phyloP scores from a whole-genome alignment of 78 protist genomes.

The Dictyostelium firmibasis region DNA sequence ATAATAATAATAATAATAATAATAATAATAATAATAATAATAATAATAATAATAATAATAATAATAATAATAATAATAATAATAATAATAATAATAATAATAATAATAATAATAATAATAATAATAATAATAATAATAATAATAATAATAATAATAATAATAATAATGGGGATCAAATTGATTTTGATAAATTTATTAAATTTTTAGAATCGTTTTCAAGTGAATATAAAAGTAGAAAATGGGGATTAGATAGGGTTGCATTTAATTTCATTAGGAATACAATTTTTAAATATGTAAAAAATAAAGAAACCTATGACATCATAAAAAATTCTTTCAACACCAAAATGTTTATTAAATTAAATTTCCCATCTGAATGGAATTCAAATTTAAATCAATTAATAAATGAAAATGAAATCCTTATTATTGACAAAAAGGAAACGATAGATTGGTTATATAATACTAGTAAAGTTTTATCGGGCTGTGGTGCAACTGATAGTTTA shows the following conservation, averaged over 20 bases:
- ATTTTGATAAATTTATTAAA: no score
- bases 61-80: no score
- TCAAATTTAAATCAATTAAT: neutral
- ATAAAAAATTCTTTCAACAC: neutral
- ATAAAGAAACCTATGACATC: neutral
- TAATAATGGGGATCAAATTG: neutral
- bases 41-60: no score
- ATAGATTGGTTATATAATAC: neutral
- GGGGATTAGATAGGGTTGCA: neutral
- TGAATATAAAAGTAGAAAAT: no score
- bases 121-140: no score
- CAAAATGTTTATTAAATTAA: neutral
- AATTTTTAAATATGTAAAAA: neutral
- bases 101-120: no score
- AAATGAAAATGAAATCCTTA: neutral
- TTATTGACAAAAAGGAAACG: neutral
- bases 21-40: no score
- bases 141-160: no score
- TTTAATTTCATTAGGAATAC: neutral
- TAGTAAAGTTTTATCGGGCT: no score
- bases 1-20: no score
- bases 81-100: no score
- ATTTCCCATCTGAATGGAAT: neutral
- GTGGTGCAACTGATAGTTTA: neutral
- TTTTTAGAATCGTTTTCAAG: neutral